phyloP scores from a whole-genome alignment of 2,329 filamentous ascomycete genomes.

The Colletotrichum spaethianum region DNA sequence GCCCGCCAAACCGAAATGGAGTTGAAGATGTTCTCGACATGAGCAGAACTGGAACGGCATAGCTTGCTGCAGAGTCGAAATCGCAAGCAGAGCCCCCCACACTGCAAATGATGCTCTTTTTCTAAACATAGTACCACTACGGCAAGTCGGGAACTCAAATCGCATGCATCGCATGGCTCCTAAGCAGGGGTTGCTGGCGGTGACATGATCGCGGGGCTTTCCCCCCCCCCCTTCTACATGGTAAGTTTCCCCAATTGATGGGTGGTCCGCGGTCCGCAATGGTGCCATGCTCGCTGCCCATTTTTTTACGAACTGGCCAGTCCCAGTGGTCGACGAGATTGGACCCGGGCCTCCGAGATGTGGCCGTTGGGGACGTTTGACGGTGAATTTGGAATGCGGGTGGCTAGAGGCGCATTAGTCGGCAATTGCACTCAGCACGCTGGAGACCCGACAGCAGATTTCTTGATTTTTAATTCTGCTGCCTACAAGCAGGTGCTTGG shows the following conservation, averaged over 20 bases:
- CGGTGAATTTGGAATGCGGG: conserved; percentile 6
- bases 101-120: conserved; percentile 12
- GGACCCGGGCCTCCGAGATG: neutral
- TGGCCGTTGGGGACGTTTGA: conserved; percentile 1
- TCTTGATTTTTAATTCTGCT: conserved; percentile 33
- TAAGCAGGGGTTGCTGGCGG: conserved; percentile 10
- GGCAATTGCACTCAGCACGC: conserved; percentile 2
- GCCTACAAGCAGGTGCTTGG: conserved; percentile 24
- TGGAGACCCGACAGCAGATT: neutral
- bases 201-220: conserved; percentile 17
- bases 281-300: conserved; percentile 1
- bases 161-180: conserved; percentile 18
- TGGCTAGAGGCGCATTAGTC: conserved; percentile 19
- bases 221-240: too few species aligned
- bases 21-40: neutral
- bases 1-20: neutral
- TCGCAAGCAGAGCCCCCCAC: conserved; percentile 6
- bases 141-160: neutral
- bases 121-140: conserved; percentile 33
- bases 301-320: conserved; percentile 22
- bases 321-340: neutral
- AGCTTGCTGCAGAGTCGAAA: conserved; percentile 7
- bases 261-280: conserved; percentile 12
- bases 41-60: neutral
- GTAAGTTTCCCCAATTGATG: conserved; percentile 7